Percentiles rank a stretch among this genome's conserved stretches.
These are phyloP conservation scores for Tritrichomonas foetus DNA, from an alignment of 208 protist genomes.

Conservation along the genomic window DNA sequence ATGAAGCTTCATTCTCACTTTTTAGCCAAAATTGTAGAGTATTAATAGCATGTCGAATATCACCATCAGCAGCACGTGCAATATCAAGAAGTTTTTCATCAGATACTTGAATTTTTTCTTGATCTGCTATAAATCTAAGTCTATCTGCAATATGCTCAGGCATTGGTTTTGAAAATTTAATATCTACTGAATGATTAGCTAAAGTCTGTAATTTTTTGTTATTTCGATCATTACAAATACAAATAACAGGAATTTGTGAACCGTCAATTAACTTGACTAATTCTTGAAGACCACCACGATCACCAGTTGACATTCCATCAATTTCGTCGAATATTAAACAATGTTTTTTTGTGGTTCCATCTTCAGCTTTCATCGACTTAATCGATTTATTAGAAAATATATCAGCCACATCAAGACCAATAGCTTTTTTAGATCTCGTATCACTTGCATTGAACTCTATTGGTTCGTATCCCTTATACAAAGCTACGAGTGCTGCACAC, in stretches of 20 bases:
- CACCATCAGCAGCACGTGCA: not conserved
- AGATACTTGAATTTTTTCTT: slow-evolving; percentile 73
- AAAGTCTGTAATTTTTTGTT: slow-evolving; percentile 81
- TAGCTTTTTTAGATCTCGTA: slow-evolving; percentile 80
- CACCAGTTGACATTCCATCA: slow-evolving; percentile 85
- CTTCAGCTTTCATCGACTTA: not conserved
- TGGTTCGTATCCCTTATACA: slow-evolving; percentile 69
- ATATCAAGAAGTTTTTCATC: slow-evolving; percentile 59
- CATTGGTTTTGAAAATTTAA: slow-evolving; percentile 69
- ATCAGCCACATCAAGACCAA: slow-evolving; percentile 70
- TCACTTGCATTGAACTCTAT: slow-evolving; percentile 98
- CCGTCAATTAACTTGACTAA: slow-evolving; percentile 84
- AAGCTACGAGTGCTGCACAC: slow-evolving; percentile 76
- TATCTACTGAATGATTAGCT: slow-evolving; percentile 82
- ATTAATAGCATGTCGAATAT: slow-evolving; percentile 12
- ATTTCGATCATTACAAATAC: slow-evolving; percentile 94
- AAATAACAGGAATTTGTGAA: slow-evolving; percentile 79
- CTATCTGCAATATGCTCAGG: not conserved
- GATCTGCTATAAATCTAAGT: slow-evolving; percentile 63
- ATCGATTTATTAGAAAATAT: slow-evolving; percentile 57
- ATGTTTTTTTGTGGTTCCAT: slow-evolving; percentile 17
- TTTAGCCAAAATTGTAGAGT: slow-evolving; percentile 38
- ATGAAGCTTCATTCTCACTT: slow-evolving; percentile 48
- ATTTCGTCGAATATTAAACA: slow-evolving; percentile 97
- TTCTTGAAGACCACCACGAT: slow-evolving; percentile 88